Conservation (phyloP, 2,329 filamentous ascomycete species). For the Simplicillium sp. region DNA sequence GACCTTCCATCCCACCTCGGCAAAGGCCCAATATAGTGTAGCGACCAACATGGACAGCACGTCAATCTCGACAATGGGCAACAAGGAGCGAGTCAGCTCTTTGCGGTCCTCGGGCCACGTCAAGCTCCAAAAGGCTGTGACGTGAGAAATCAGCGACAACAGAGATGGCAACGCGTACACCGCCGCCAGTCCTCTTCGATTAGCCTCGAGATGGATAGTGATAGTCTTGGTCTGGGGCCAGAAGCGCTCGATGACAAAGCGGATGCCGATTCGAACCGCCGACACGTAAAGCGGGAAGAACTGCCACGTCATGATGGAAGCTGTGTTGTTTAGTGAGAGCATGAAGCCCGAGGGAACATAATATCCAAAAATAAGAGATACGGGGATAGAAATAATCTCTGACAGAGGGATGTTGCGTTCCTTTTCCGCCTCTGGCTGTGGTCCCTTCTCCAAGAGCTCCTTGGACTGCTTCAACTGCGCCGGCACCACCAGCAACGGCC, state of each 20-base stretch:
- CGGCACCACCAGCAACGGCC: conserved; percentile 41
- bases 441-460: conserved; percentile 15
- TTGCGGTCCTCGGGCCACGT: conserved; percentile 32
- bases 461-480: conserved; percentile 35
- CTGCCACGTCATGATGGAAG: conserved; percentile 35
- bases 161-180: conserved; percentile 36
- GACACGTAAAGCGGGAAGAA: conserved; percentile 42
- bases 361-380: conserved; percentile 37
- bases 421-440: conserved; percentile 8
- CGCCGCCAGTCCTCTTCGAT: conserved; percentile 23
- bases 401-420: conserved; percentile 30
- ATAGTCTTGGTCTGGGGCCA: conserved; percentile 16
- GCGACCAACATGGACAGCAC: conserved; percentile 33
- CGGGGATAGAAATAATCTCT: conserved; percentile 48
- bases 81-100: conserved; percentile 37
- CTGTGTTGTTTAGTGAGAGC: conserved; percentile 29
- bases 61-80: conserved; percentile 38
- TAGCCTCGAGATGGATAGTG: conserved; percentile 33
- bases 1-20: conserved; percentile 36
- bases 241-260: conserved; percentile 14
- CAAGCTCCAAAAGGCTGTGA: conserved; percentile 28
- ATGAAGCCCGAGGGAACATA: conserved; percentile 35
- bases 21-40: conserved; percentile 43
- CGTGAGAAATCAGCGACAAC: conserved; percentile 32
- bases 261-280: conserved; percentile 27